Evolutionary conservation across 352 stramenopile genomes (phyloP), one percentile per base, ranked within the genome.

Genomic region (Pythium apleroticum): DNA sequence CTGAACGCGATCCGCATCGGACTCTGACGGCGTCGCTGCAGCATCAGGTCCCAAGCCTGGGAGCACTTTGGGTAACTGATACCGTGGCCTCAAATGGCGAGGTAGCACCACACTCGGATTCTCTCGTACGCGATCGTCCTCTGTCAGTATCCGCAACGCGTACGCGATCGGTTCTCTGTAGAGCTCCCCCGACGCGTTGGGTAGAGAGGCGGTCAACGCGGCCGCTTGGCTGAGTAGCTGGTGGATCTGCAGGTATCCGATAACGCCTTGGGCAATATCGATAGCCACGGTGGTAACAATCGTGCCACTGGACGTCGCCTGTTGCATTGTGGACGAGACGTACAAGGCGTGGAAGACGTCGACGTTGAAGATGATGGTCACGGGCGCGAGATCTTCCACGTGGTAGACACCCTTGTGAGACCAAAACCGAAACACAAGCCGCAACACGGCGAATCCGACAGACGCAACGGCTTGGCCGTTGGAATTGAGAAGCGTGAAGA

Each of bases 321-420:
- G 7, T 52, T 73, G 67, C 28, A 69, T 64, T 11, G 60, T 61
- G 12, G 52, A 53, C 3, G 67, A 52, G 7, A 66, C 52, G 24
- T 56, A 55, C 24, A 66, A 41, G 10, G 60, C 50, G 60, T 66
- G 60, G 52, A 66, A 66, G n/a, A 66, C 35, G 50, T 66, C 60
- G 11, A 66, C 35, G 35, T 59, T 66, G 50, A 59, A 66, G 10
- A 60, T 43, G 25, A 57, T 54, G 5, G 45, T 28, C 10, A 37
- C 28, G 5, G 60, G 60, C 30, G 33, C 37, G 35, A 66, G 37
- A 24, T 66, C 48, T 35, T 57, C 28, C 10, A 50, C 20, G 60
- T 60, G 39, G 37, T 46, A 52, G 24, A 60, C n/a, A 5, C 50
- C 50, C 2, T 15, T 19, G 52, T 52, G 12, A 22, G 45, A 28